Evolutionary conservation across 1,284 basidiomycete genomes (phyloP), one percentile per base, ranked within the genome.

Genomic region (Microbotryum silenes-acaulis): DNA sequence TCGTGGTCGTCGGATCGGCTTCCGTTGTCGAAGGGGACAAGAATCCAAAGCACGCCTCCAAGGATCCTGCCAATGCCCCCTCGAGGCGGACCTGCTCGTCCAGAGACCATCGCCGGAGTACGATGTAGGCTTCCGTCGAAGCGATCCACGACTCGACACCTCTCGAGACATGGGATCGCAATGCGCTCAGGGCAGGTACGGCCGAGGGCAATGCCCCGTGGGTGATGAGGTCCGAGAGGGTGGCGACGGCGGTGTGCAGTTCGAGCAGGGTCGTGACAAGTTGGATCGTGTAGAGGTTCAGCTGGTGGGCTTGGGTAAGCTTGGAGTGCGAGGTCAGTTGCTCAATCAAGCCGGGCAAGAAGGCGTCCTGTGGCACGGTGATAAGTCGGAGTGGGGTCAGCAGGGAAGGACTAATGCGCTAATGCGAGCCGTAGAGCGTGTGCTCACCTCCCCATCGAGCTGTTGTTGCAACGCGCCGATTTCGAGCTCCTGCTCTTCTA

Each of bases 71-170:
- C 6, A 69, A 47, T 1, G 56, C 61, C 2, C 46, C 25, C 37
- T 61, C 67, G 53, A 69, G 59, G 1, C 67, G 55, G 2, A 20
- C n/a, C 48, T 66, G 59, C 42, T 69, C 67, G 14, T 64, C 65
- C 7, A 23, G 12, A 2, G 59, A 54, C 67, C 67, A 69, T 23
- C 61, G 48, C 18, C 54, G 57, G n/a, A 69, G 59, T 9, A 46
- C 9, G n/a, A 51, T 59, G 62, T 62, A 69, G 4, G 59, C 54
- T 20, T 58, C 53, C 3, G 64, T 66, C 10, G 57, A 46, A 46
- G 59, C 58, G 27, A 69, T 60, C 67, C 67, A 69, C 4, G 62
- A 54, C 2, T 59, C 56, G 6, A 62, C 61, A 50, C 64, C 64
- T 3, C 44, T 44, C 10, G 63, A 59, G 42, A 66, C 56, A 42